Evolutionary conservation across 768 basidiomycete species (phyloP).

Genomic region (Saitozyma sp.): DNA sequence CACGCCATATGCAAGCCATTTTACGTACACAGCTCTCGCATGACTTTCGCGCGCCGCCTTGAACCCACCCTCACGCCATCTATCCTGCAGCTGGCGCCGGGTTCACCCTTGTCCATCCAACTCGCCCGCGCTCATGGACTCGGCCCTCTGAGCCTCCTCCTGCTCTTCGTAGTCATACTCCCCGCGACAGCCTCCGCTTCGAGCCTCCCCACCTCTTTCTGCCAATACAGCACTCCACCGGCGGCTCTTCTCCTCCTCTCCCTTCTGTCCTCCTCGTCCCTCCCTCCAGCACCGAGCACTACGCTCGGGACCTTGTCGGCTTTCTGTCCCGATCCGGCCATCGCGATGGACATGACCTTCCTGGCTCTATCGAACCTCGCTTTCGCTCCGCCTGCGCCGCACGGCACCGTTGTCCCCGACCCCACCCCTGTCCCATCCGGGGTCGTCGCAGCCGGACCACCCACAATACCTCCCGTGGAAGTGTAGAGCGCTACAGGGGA

Average conservation of each 20-base stretch:
- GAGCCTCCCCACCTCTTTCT: conserved; percentile 39
- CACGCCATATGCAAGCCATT: too few relatives aligned
- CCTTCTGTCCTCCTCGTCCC: conserved; percentile 41
- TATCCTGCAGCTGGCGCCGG: too few relatives aligned
- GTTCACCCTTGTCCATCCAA: too few relatives aligned
- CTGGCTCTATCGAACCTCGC: conserved; percentile 15
- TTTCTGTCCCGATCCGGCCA: neutral
- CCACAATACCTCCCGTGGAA: neutral
- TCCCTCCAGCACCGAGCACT: conserved; percentile 28
- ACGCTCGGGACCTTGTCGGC: conserved; percentile 20
- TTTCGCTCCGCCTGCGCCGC: conserved; percentile 3
- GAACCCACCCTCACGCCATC: too few relatives aligned
- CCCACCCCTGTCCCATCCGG: too few relatives aligned
- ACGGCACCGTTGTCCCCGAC: neutral
- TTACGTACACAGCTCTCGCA: too few relatives aligned
- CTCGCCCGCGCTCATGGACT: neutral
- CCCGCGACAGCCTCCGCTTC: conserved; percentile 19
- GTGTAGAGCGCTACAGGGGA: neutral
- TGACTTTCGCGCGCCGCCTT: too few relatives aligned
- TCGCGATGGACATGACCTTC: conserved; percentile 16
- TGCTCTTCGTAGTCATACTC: neutral
- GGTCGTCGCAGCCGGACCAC: neutral
- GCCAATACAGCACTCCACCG: conserved; percentile 47
- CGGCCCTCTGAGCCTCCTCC: neutral
- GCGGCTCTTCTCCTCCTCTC: conserved; percentile 41